Conservation (phyloP, 2,329 filamentous ascomycete genomes). For the Aciculosporium take region DNA sequence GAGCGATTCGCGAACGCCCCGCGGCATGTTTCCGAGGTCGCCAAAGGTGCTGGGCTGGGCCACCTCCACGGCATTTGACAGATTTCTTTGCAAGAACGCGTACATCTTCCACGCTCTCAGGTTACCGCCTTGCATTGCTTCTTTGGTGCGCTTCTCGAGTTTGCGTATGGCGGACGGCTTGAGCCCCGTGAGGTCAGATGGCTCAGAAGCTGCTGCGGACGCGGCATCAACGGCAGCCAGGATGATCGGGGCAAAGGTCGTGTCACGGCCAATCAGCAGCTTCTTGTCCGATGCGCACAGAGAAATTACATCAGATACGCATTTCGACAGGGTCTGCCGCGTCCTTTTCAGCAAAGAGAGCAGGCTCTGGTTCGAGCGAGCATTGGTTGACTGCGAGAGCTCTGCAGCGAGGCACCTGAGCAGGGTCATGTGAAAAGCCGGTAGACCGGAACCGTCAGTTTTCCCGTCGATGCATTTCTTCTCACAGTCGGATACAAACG, state of each 20-base stretch:
- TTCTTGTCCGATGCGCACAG: slow-evolving; percentile 18
- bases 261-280: slow-evolving; percentile 13
- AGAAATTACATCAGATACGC: slow-evolving; percentile 13
- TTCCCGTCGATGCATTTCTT: slow-evolving; percentile 2
- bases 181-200: slow-evolving; percentile 11
- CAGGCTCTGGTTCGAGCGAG: slow-evolving; percentile 13
- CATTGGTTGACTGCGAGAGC: slow-evolving; percentile 15
- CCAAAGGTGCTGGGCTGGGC: slow-evolving; percentile 21
- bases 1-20: slow-evolving; percentile 17
- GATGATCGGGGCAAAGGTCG: slow-evolving; percentile 14
- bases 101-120: slow-evolving; percentile 31
- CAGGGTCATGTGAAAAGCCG: slow-evolving; percentile 21
- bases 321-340: slow-evolving; percentile 15
- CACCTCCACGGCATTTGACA: slow-evolving; percentile 18
- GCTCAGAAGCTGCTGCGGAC: slow-evolving; percentile 8
- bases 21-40: slow-evolving; percentile 15
- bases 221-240: slow-evolving; percentile 22
- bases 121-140: slow-evolving; percentile 21
- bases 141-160: slow-evolving; percentile 21
- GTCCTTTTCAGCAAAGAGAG: slow-evolving; percentile 12
- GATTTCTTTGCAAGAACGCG: slow-evolving; percentile 26
- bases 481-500: slow-evolving; percentile 15
- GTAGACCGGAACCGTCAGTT: slow-evolving; percentile 6
- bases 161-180: slow-evolving; percentile 20
- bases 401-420: slow-evolving; percentile 21